Percentiles rank a stretch among this genome's conserved stretches.
Evolutionary conservation across 257 asterid genomes (phyloP).

Genomic region (Thymus mandschuricus): DNA sequence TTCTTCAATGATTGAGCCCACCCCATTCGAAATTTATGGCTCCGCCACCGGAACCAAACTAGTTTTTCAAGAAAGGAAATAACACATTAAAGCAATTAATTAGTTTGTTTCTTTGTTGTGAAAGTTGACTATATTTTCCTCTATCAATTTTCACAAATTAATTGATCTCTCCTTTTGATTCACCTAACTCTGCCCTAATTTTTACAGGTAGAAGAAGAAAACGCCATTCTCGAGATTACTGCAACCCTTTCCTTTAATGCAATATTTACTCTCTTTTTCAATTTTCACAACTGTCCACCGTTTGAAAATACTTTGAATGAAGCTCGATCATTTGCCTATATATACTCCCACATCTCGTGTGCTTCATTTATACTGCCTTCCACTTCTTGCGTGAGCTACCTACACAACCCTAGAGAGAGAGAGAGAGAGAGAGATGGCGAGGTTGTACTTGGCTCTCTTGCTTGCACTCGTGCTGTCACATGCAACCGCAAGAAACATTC

Average conservation of each 20-base stretch:
- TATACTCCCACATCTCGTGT: slow-evolving; percentile 22
- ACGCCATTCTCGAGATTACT: slow-evolving; percentile 52
- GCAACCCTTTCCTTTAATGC: slow-evolving; percentile 29
- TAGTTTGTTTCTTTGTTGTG: slow-evolving; percentile 1
- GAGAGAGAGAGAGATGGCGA: slow-evolving; percentile 42
- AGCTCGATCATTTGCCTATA: slow-evolving; percentile 29
- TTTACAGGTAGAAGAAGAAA: slow-evolving; percentile 23
- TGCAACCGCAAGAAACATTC: slow-evolving; percentile 55
- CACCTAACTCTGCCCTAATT: slow-evolving; percentile 41
- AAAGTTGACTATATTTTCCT: slow-evolving; percentile 23
- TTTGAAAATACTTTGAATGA: background rate
- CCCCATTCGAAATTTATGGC: too few species aligned
- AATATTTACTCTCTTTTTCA: slow-evolving; percentile 42
- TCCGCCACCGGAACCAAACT: too few species aligned
- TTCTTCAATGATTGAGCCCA: too few species aligned
- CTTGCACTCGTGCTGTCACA: slow-evolving; percentile 38
- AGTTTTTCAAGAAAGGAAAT: too few species aligned
- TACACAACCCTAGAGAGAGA: slow-evolving; percentile 23
- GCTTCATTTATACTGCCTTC: background rate
- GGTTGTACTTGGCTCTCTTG: slow-evolving; percentile 32
- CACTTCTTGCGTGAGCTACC: background rate
- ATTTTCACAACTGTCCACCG: slow-evolving; percentile 45
- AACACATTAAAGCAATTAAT: too few species aligned
- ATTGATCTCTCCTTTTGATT: slow-evolving; percentile 42
- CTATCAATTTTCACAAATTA: background rate